Evolutionary conservation across 2,329 filamentous ascomycete species (phyloP), one percentile per base, ranked within the genome.

Genomic region (Elsinoe batatas): DNA sequence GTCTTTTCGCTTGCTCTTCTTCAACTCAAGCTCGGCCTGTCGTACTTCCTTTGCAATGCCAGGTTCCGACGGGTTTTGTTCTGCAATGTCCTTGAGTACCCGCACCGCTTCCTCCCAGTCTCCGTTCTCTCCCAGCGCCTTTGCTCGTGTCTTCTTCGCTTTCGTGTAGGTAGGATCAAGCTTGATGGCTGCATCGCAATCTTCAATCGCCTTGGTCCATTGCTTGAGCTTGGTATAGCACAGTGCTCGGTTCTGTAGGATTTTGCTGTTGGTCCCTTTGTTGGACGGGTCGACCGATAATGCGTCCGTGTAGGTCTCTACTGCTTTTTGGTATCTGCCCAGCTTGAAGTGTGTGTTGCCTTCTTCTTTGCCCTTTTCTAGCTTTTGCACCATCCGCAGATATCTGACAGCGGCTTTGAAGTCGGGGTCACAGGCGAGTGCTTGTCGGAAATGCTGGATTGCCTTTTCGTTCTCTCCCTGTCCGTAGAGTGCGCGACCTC

Each of bases 1-100:
- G 68, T 98, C 93, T 73, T 98, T 98, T 59, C 93, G 81, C 73
- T 91, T 87, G 70, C 87, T 87, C 84, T 97, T 97, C 83, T 98
- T 98, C 60, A 97, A 76, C 74, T 98, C 93, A 22, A 96, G 76
- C 74, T 98, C 91, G 1, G 91, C 93, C 64, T 85, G 87, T 57
- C 88, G 85, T 43, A 97, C 82, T 65, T 98, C 93, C 71, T 87
- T 91, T 53, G 80, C 77, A 58, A 97, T 85, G 12, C 79, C 82
- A 40, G 84, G 81, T 69, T 98, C 93, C 60, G 84, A 79, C 1
- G 91, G 91, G 62, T 93, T 88, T 58, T 83, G 74, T 68, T 97
- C 91, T 51, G 85, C 80, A 58, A 97, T 82, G 2, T 81, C 77
- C 77, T 97, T 97, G 77, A 88, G 88, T 67, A 96, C 91, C 53